Percentiles rank a stretch among this genome's conserved stretches.
phyloP scores from a whole-genome alignment of 2,329 filamentous ascomycete species.

The Penicillium sp. region DNA sequence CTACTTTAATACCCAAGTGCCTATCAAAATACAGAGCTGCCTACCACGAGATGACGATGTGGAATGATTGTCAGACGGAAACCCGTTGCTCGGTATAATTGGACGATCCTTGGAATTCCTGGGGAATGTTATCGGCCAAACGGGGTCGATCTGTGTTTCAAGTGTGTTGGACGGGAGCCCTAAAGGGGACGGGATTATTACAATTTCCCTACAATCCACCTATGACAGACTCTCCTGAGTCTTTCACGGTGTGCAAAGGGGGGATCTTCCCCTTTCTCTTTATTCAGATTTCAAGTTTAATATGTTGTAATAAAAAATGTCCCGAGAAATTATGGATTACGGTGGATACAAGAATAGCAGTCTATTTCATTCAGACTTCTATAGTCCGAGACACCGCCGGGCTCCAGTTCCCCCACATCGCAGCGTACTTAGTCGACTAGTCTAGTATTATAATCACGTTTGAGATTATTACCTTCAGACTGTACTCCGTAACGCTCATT shows the following conservation, averaged over 20 bases:
- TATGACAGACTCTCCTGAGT: slow-evolving; percentile 4
- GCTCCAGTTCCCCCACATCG: slow-evolving; percentile 27
- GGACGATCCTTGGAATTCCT: slow-evolving; percentile 24
- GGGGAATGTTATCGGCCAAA: slow-evolving; percentile 29
- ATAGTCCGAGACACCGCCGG: slow-evolving; percentile 21
- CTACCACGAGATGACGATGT: slow-evolving; percentile 25
- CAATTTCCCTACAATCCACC: slow-evolving; percentile 1
- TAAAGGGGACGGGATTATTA: slow-evolving; percentile 4
- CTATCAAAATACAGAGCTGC: slow-evolving; percentile 17
- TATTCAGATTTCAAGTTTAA: neutral
- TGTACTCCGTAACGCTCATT: slow-evolving; percentile 9
- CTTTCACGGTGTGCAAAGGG: slow-evolving; percentile 1
- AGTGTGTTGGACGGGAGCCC: slow-evolving; percentile 18
- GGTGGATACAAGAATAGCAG: slow-evolving; percentile 19
- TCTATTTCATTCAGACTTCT: slow-evolving; percentile 26
- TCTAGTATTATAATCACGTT: neutral
- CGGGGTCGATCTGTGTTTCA: slow-evolving; percentile 28
- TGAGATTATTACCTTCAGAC: neutral
- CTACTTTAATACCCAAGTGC: slow-evolving; percentile 12
- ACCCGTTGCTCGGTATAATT: slow-evolving; percentile 19
- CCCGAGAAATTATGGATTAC: slow-evolving; percentile 16
- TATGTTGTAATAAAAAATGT: neutral
- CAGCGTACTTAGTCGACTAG: neutral
- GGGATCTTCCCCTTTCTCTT: neutral
- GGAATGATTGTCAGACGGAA: slow-evolving; percentile 22